Percentiles rank a stretch among this genome's conserved stretches.
These are phyloP conservation scores for Dalechampia spathulata DNA, from an alignment of 441 rosid genomes.

Conservation along the genomic window DNA sequence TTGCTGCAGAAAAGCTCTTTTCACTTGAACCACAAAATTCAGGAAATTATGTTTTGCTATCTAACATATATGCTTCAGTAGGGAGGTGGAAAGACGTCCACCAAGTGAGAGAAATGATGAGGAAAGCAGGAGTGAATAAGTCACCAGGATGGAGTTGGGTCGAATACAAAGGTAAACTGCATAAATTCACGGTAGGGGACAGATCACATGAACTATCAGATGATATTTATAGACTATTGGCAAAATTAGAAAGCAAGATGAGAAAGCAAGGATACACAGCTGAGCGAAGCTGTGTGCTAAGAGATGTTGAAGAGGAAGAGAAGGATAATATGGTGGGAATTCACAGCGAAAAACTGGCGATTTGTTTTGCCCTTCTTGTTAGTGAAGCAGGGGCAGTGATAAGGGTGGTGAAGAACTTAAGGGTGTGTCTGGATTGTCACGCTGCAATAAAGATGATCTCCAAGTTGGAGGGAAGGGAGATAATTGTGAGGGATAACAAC, in stretches of 20 bases:
- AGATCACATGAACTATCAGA: slow-evolving; percentile 31
- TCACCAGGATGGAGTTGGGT: slow-evolving; percentile 42
- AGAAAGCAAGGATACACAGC: slow-evolving; percentile 23
- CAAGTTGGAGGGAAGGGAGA: slow-evolving; percentile 42
- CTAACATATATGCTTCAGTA: slow-evolving; percentile 51
- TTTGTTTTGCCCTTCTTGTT: slow-evolving; percentile 53
- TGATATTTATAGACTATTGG: slow-evolving; percentile 27
- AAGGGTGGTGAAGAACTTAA: slow-evolving; percentile 64
- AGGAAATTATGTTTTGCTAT: slow-evolving; percentile 47
- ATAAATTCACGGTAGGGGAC: slow-evolving; percentile 58
- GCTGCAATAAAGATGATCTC: slow-evolving; percentile 54
- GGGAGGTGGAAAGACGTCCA: slow-evolving; percentile 52
- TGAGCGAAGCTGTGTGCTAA: slow-evolving; percentile 25
- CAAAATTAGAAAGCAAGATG: slow-evolving; percentile 22
- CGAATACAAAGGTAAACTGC: slow-evolving; percentile 39
- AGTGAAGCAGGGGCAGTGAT: slow-evolving; percentile 43
- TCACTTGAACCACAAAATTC: slow-evolving; percentile 54
- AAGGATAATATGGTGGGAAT: slow-evolving; percentile 28
- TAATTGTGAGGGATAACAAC: slow-evolving; percentile 64
- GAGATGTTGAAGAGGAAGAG: slow-evolving; percentile 30
- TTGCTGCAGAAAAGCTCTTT: slow-evolving; percentile 52
- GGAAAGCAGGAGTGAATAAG: slow-evolving; percentile 33
- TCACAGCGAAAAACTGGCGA: slow-evolving; percentile 68
- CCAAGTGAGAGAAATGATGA: slow-evolving; percentile 36
- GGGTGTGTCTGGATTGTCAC: slow-evolving; percentile 67